These are phyloP conservation scores for Chytriomyces confervae DNA, from an alignment of 192 early-diverging fungal genomes.

Conservation along the genomic window DNA sequence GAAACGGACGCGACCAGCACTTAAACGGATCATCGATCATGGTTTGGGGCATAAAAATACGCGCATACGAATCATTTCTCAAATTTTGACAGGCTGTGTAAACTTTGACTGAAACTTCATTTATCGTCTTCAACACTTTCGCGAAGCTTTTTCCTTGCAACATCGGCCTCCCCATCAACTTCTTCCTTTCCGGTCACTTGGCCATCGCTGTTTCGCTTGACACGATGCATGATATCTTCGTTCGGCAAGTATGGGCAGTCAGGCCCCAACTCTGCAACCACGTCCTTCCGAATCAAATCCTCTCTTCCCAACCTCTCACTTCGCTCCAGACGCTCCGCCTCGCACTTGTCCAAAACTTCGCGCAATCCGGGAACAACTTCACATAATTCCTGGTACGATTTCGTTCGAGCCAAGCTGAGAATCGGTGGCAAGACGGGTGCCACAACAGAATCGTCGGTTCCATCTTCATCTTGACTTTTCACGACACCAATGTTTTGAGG, in stretches of 20 bases:
- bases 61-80: constrained; percentile 79
- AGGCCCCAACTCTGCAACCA: constrained; percentile 40
- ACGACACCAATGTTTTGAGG: neutral
- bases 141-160: neutral
- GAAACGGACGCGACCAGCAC: constrained; percentile 73
- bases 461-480: neutral
- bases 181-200: constrained; percentile 18
- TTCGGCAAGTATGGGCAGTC: constrained; percentile 36
- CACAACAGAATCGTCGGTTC: neutral
- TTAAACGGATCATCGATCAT: constrained; percentile 68
- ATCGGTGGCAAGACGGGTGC: constrained; percentile 29
- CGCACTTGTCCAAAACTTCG: constrained; percentile 30
- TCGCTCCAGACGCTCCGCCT: constrained; percentile 26
- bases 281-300: constrained; percentile 29
- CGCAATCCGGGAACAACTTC: constrained; percentile 26
- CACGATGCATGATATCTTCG: constrained; percentile 23
- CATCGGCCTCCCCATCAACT: neutral
- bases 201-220: constrained; percentile 32
- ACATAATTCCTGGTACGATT: constrained; percentile 27
- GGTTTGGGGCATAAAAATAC: constrained; percentile 75
- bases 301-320: constrained; percentile 28
- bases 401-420: constrained; percentile 27
- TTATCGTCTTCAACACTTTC: neutral
- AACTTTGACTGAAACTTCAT: neutral
- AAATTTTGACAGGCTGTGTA: constrained; percentile 68